phyloP scores from a whole-genome alignment of 352 stramenopile genomes.

The Albugo candida region DNA sequence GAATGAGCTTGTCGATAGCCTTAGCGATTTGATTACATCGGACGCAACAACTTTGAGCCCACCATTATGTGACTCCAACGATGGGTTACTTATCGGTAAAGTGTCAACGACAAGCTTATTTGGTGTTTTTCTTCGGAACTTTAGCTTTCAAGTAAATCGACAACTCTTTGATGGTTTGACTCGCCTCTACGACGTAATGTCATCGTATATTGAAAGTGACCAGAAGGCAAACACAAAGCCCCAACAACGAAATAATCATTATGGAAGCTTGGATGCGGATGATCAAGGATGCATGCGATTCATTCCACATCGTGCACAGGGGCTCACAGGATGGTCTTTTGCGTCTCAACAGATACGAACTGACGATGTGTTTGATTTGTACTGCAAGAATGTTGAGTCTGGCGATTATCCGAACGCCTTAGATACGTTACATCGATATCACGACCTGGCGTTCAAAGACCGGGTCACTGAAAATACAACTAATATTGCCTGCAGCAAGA shows the following conservation, averaged over 20 bases:
- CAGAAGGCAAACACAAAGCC: neutral
- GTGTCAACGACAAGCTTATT: conserved; percentile 3
- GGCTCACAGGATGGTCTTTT: neutral
- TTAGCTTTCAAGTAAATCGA: conserved; percentile 33
- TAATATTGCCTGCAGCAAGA: conserved; percentile 1
- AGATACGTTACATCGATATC: conserved; percentile 84
- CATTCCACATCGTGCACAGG: neutral
- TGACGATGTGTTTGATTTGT: conserved; percentile 36
- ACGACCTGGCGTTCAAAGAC: conserved; percentile 75
- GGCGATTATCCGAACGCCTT: conserved; percentile 73
- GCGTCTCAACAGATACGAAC: neutral
- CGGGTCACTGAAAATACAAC: neutral
- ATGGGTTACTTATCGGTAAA: too few species aligned
- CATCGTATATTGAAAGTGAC: conserved; percentile 20
- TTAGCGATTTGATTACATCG: too few species aligned
- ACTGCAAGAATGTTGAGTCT: conserved; percentile 73
- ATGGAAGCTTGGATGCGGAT: neutral
- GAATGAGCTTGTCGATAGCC: too few species aligned
- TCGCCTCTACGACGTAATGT: conserved; percentile 37
- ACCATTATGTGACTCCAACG: too few species aligned
- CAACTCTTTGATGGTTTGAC: conserved; percentile 55
- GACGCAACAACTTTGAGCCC: too few species aligned
- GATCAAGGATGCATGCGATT: neutral
- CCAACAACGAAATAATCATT: neutral
- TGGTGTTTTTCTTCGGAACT: conserved; percentile 45